A percentile compares a stretch with the other conserved stretches of the same genome.
phyloP scores from a whole-genome alignment of 2,329 filamentous ascomycete genomes.

The Taxawa tesnikishii region DNA sequence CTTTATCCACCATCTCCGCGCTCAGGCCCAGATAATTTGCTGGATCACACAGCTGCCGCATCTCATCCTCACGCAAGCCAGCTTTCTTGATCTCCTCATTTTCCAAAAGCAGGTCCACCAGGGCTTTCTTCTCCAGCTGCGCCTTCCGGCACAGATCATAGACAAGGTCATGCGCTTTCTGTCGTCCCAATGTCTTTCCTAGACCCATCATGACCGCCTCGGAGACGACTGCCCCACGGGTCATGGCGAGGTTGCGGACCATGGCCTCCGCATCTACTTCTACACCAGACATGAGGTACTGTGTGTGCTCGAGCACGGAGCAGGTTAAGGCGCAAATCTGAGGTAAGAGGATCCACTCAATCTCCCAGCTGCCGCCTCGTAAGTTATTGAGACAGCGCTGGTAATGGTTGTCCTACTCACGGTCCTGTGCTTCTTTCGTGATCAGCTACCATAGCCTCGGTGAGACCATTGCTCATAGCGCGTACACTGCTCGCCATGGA shows the following conservation, averaged over 20 bases:
- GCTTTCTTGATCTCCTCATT: slow-evolving; percentile 9
- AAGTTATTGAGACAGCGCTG: too few relatives aligned
- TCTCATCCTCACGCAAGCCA: slow-evolving; percentile 7
- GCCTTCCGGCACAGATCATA: slow-evolving; percentile 21
- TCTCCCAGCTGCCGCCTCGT: too few relatives aligned
- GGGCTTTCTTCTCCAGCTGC: slow-evolving; percentile 9
- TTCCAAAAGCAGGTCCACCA: slow-evolving; percentile 12
- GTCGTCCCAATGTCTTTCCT: slow-evolving; percentile 19
- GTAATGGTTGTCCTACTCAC: too few relatives aligned
- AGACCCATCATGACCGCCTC: slow-evolving; percentile 29
- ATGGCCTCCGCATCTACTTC: slow-evolving; percentile 16
- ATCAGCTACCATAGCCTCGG: slow-evolving; percentile 19
- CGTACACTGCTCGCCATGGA: slow-evolving; percentile 16
- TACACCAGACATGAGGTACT: slow-evolving; percentile 14
- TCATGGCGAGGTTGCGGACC: slow-evolving; percentile 18
- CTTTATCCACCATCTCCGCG: slow-evolving; percentile 15
- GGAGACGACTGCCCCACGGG: slow-evolving; percentile 21
- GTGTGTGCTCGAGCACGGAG: slow-evolving; percentile 15
- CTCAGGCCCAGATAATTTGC: slow-evolving; percentile 16
- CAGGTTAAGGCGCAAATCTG: slow-evolving; percentile 15
- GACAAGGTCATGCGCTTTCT: slow-evolving; percentile 21
- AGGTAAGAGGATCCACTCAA: slow-evolving; percentile 20
- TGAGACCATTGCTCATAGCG: slow-evolving; percentile 12
- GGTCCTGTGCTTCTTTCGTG: slow-evolving; percentile 19
- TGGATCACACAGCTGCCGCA: slow-evolving; percentile 15